Percentiles rank a stretch among this genome's conserved stretches.
Evolutionary conservation across 2,329 filamentous ascomycete species (phyloP).

Genomic region (Sclerotinia glacialis): DNA sequence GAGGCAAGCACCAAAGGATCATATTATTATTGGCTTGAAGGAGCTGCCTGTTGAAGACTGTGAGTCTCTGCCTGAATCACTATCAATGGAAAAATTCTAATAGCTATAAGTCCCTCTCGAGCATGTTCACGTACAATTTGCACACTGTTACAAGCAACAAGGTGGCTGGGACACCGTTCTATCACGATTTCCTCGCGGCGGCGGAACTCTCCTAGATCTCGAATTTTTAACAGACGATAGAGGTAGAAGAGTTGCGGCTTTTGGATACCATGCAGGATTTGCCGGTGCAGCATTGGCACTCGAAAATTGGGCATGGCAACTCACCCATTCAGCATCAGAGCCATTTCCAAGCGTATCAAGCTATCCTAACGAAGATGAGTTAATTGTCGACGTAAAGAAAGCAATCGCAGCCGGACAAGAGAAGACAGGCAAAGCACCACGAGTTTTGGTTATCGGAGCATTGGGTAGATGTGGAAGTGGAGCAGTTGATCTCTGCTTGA

Average conservation of each 20-base stretch:
- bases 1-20: slow-evolving; percentile 63
- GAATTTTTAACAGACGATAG: slow-evolving; percentile 78
- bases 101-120: slow-evolving; percentile 56
- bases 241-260: slow-evolving; percentile 64
- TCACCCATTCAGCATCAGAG: slow-evolving; percentile 63
- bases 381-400: slow-evolving; percentile 73
- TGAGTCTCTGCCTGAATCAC: slow-evolving; percentile 38
- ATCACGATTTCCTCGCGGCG: slow-evolving; percentile 72
- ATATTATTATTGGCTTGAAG: slow-evolving; percentile 75
- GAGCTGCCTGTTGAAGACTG: slow-evolving; percentile 70
- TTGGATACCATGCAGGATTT: slow-evolving; percentile 70
- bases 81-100: slow-evolving; percentile 20
- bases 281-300: slow-evolving; percentile 69
- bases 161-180: slow-evolving; percentile 76
- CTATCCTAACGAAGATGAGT: slow-evolving; percentile 70
- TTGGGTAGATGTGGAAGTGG: slow-evolving; percentile 82
- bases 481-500: slow-evolving; percentile 74
- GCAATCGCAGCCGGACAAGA: slow-evolving; percentile 64
- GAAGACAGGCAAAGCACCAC: slow-evolving; percentile 65
- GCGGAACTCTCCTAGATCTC: slow-evolving; percentile 76
- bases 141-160: slow-evolving; percentile 75
- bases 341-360: slow-evolving; percentile 63
- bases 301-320: slow-evolving; percentile 80
- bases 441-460: slow-evolving; percentile 80
- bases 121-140: slow-evolving; percentile 71